A percentile compares a stretch with the other conserved stretches of the same genome.
Evolutionary conservation across 1,284 basidiomycete genomes (phyloP).

Genomic region (Somion occarium): DNA sequence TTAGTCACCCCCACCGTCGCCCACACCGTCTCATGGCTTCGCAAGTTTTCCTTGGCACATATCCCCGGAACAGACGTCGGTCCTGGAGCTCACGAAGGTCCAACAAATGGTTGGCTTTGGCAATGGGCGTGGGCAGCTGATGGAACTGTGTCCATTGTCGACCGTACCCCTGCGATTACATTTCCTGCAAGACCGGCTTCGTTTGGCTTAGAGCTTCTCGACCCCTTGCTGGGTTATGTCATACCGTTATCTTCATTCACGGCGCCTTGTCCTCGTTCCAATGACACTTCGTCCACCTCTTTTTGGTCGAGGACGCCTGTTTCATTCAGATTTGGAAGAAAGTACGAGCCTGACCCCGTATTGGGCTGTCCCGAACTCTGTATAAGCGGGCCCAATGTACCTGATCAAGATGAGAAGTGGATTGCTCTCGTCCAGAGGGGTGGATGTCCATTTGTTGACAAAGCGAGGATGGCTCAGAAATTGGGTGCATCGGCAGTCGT

Average conservation of each 20-base stretch:
- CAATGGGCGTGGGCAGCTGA: conserved; percentile 63
- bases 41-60: conserved; percentile 18
- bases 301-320: conserved; percentile 5
- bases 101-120: conserved; percentile 31
- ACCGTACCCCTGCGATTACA: conserved; percentile 58
- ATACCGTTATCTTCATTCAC: conserved; percentile 75
- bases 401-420: conserved; percentile 63
- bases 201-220: conserved; percentile 68
- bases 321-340: background rate
- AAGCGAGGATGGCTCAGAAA: conserved; percentile 77
- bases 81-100: background rate
- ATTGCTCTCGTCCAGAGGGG: conserved; percentile 87
- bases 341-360: conserved; percentile 32
- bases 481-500: conserved; percentile 84
- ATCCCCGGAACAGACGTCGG: conserved; percentile 21
- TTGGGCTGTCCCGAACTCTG: conserved; percentile 66
- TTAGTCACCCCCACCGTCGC: conserved; percentile 13
- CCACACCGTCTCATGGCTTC: conserved; percentile 25
- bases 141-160: conserved; percentile 74
- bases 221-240: conserved; percentile 71
- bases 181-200: conserved; percentile 65
- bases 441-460: conserved; percentile 83
- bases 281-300: conserved; percentile 14
- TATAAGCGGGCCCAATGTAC: conserved; percentile 43
- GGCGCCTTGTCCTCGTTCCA: conserved; percentile 36